A percentile compares a stretch with the other conserved stretches of the same genome.
These are phyloP conservation scores for Russula sp. DNA, from an alignment of 768 basidiomycete genomes.

Conservation along the genomic window DNA sequence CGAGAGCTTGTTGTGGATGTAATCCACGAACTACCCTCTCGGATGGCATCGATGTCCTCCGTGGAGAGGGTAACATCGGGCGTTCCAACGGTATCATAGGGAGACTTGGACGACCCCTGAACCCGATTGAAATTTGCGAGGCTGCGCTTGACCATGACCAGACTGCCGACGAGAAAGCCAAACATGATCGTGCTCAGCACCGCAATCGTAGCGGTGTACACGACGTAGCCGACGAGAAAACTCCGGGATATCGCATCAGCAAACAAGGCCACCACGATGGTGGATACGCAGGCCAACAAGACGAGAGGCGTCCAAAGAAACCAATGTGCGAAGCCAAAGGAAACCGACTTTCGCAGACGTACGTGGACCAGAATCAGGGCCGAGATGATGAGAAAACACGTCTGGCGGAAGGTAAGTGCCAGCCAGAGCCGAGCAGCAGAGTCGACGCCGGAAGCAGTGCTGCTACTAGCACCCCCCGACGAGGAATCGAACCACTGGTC, in stretches of 20 bases:
- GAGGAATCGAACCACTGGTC: conserved; percentile 44
- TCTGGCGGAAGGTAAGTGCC: conserved; percentile 56
- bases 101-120: conserved; percentile 28
- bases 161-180: conserved; percentile 52
- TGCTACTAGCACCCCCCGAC: conserved; percentile 19
- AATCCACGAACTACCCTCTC: conserved; percentile 77
- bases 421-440: conserved; percentile 64
- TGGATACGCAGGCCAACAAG: conserved; percentile 48
- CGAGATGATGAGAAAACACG: conserved; percentile 56
- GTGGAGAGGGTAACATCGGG: conserved; percentile 58
- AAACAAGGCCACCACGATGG: conserved; percentile 50
- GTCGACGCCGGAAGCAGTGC: conserved; percentile 35
- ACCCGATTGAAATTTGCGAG: conserved; percentile 47
- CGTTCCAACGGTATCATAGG: conserved; percentile 43
- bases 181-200: conserved; percentile 47
- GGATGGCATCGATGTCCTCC: conserved; percentile 64
- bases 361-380: conserved; percentile 60
- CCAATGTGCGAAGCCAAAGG: conserved; percentile 65
- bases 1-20: conserved; percentile 54
- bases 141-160: conserved; percentile 59
- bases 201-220: conserved; percentile 48
- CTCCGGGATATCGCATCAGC: conserved; percentile 45
- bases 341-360: conserved; percentile 59
- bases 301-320: conserved; percentile 63
- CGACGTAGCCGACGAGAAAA: conserved; percentile 53